Conservation (phyloP, 306 rosid genomes). For the Cicer judaicum region DNA sequence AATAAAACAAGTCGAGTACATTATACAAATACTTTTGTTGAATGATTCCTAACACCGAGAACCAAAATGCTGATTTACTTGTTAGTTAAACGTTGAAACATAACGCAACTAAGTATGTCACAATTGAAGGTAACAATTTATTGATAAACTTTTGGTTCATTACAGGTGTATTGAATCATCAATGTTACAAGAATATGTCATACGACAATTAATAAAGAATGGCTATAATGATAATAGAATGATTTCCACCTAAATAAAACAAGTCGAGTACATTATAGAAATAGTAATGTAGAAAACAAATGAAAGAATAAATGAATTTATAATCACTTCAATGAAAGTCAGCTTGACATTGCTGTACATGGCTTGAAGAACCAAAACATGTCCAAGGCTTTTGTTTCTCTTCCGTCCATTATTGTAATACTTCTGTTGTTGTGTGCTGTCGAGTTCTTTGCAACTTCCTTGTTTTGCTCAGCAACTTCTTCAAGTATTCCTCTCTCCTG, state of each 20-base stretch:
- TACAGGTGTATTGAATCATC: slow-evolving; percentile 48
- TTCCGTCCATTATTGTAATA: slow-evolving; percentile 56
- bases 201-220: slow-evolving; percentile 36
- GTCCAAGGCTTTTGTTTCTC: slow-evolving; percentile 76
- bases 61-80: too few relatives aligned
- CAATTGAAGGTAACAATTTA: slow-evolving; percentile 5
- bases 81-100: neutral
- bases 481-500: slow-evolving; percentile 73
- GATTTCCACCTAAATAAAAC: slow-evolving; percentile 36
- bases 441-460: slow-evolving; percentile 49
- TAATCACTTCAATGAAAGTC: slow-evolving; percentile 28
- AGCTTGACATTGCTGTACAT: slow-evolving; percentile 80
- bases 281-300: slow-evolving; percentile 43
- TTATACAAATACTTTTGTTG: neutral
- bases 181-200: slow-evolving; percentile 38
- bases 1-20: slow-evolving; percentile 29
- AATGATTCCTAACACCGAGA: too few relatives aligned
- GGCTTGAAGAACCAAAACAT: slow-evolving; percentile 97
- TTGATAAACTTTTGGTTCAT: slow-evolving; percentile 6
- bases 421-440: slow-evolving; percentile 54
- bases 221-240: slow-evolving; percentile 7
- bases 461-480: slow-evolving; percentile 58
- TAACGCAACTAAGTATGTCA: neutral
- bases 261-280: slow-evolving; percentile 18
- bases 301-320: slow-evolving; percentile 53